Evolutionary conservation across 306 rosid species (phyloP).

Genomic region (Quercus aquifolioides): DNA sequence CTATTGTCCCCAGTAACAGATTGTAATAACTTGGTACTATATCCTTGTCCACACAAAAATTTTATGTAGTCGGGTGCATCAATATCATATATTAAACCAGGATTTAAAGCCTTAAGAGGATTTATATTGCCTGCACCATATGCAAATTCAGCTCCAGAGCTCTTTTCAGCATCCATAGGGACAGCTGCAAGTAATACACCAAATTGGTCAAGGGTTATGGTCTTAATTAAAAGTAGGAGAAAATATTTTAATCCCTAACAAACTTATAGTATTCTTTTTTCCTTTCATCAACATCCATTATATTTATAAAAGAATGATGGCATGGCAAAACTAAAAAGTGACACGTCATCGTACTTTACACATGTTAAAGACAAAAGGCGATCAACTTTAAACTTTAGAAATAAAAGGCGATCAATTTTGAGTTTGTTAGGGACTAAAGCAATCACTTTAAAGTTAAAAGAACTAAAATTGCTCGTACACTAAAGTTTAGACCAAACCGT

Average conservation of each 20-base stretch:
- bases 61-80: slow-evolving; percentile 20
- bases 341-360: no score
- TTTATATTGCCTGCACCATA: slow-evolving; percentile 50
- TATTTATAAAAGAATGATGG: no score
- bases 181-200: slow-evolving; percentile 22
- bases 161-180: slow-evolving; percentile 16
- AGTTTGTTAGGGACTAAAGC: no score
- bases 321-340: no score
- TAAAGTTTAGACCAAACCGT: no score
- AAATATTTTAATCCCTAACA: no score
- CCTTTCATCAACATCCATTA: no score
- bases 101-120: slow-evolving; percentile 29
- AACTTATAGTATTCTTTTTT: no score
- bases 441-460: no score
- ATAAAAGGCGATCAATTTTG: no score
- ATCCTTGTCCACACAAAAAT: slow-evolving; percentile 47
- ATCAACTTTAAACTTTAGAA: neutral
- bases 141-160: slow-evolving; percentile 31
- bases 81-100: slow-evolving; percentile 51
- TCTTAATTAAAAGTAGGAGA: neutral
- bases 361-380: no score
- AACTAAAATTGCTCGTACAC: no score
- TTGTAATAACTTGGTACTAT: slow-evolving; percentile 18
- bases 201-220: neutral
- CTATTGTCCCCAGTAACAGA: slow-evolving; percentile 1